Evolutionary conservation across 2,329 filamentous ascomycete genomes (phyloP).

Genomic region (Monilinia polystroma): DNA sequence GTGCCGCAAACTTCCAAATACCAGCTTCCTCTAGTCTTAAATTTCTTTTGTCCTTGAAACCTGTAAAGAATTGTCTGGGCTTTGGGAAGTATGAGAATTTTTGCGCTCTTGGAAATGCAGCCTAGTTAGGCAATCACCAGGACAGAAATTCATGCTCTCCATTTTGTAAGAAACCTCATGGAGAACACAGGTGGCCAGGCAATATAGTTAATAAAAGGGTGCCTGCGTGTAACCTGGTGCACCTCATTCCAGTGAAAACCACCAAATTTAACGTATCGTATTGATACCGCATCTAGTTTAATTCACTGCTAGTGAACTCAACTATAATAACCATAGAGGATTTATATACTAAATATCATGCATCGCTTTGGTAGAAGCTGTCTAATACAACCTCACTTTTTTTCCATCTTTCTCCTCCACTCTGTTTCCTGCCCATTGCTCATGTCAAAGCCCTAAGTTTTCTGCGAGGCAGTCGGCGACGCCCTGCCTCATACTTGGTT

Average conservation of each 20-base stretch:
- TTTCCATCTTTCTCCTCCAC: constrained; percentile 40
- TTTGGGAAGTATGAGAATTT: not conserved
- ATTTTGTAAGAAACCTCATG: not conserved
- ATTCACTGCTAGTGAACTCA: not conserved
- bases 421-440: constrained; percentile 40
- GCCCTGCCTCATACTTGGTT: constrained; percentile 45
- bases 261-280: not conserved
- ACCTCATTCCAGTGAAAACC: not conserved
- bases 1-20: not conserved
- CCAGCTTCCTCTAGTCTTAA: not conserved
- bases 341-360: not conserved
- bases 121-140: not conserved
- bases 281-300: not conserved
- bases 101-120: not conserved
- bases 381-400: not conserved
- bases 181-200: not conserved
- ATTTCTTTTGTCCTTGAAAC: not conserved
- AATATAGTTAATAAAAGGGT: not conserved
- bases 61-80: not conserved
- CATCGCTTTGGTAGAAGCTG: not conserved
- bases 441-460: constrained; percentile 41
- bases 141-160: not conserved
- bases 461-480: constrained; percentile 46
- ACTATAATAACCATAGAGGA: not conserved
- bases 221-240: not conserved